Conservation (phyloP, 2,329 filamentous ascomycete genomes). For the Tolypocladium endophyticum region DNA sequence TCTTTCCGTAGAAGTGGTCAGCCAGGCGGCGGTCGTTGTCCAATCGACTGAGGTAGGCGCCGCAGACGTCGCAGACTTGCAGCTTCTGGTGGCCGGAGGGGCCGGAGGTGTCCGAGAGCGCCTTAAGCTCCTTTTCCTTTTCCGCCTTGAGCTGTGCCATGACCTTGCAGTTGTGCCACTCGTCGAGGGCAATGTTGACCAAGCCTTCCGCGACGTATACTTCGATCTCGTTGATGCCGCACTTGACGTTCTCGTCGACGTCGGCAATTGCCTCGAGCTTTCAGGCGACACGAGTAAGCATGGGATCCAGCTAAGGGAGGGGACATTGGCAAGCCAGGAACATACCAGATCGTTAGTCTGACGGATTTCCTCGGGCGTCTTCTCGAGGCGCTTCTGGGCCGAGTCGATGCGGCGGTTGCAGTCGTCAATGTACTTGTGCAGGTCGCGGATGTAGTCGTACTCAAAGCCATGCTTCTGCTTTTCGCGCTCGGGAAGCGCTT, state of each 20-base stretch:
- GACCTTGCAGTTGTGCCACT: constrained; percentile 76
- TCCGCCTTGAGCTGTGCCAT: constrained; percentile 74
- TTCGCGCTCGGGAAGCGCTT: constrained; percentile 58
- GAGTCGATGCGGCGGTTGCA: constrained; percentile 90
- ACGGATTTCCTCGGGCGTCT: constrained; percentile 93
- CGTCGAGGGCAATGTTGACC: constrained; percentile 73
- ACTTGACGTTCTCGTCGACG: constrained; percentile 65
- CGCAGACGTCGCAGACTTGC: constrained; percentile 97
- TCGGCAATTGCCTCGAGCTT: constrained; percentile 75
- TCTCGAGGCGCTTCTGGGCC: constrained; percentile 83
- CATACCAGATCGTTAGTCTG: constrained; percentile 77
- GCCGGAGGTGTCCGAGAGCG: constrained; percentile 81
- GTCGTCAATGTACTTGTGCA: constrained; percentile 93
- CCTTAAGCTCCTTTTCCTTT: constrained; percentile 79
- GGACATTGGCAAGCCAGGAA: neutral
- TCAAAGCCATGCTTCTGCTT: constrained; percentile 80
- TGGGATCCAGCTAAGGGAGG: neutral
- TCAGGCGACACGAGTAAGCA: neutral
- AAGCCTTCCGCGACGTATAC: constrained; percentile 23
- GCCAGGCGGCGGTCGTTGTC: constrained; percentile 91
- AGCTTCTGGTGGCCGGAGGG: constrained; percentile 95
- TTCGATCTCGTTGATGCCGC: constrained; percentile 68
- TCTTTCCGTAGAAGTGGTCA: constrained; percentile 98
- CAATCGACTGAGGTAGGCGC: constrained; percentile 81
- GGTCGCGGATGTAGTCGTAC: constrained; percentile 91